Evolutionary conservation across 116 monocot species (phyloP).

Genomic region (Trichopus zeylanicus): DNA sequence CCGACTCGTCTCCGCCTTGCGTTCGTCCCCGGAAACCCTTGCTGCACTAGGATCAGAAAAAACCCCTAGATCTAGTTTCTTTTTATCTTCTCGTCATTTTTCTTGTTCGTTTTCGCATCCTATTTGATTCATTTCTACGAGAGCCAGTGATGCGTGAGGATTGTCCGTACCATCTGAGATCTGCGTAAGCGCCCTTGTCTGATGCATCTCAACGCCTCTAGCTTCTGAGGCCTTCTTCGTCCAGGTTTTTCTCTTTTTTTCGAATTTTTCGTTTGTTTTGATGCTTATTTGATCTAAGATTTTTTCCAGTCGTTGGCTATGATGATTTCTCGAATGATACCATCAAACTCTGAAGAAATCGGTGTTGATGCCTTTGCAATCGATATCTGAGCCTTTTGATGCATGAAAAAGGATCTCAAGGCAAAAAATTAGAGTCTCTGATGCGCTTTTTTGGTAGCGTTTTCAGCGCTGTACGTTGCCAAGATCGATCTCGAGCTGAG

Average conservation of each 20-base stretch:
- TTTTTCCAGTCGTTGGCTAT: neutral
- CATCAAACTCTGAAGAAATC: constrained; percentile 37
- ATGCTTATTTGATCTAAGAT: neutral
- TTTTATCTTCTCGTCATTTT: neutral
- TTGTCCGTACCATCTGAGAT: constrained; percentile 55
- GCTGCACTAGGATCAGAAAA: neutral
- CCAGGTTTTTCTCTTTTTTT: neutral
- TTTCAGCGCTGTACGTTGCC: constrained; percentile 65
- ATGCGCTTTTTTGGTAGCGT: constrained; percentile 33
- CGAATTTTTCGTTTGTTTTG: neutral
- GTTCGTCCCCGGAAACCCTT: neutral
- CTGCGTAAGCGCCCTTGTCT: constrained; percentile 2
- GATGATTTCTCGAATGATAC: constrained; percentile 23
- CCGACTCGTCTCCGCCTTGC: neutral
- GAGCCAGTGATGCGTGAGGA: constrained; percentile 14
- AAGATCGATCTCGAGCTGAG: constrained; percentile 23
- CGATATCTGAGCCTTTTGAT: constrained; percentile 14
- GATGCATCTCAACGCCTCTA: constrained; percentile 7
- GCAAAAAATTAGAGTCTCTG: constrained; percentile 60
- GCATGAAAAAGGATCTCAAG: neutral
- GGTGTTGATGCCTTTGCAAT: constrained; percentile 16
- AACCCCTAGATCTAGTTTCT: neutral
- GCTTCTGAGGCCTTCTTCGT: constrained; percentile 18
- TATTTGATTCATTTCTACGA: neutral
- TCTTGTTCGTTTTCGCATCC: too few relatives aligned